Evolutionary conservation across 2,329 filamentous ascomycete species (phyloP).

Genomic region (Mollisiaceae sp.): DNA sequence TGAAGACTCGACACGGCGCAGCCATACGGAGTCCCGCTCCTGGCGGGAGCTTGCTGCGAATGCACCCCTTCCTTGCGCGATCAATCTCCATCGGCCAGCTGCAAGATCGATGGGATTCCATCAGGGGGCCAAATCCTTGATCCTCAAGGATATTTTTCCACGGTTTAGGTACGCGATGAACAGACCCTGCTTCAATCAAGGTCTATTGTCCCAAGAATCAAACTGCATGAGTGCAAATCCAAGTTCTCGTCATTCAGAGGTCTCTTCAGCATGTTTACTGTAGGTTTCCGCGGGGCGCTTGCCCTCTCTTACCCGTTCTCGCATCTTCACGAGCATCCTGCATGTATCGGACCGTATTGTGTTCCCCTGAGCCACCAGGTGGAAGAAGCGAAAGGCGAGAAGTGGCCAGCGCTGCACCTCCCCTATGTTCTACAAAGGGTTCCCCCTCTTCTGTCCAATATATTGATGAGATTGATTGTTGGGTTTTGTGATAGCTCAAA

Average conservation of each 20-base stretch:
- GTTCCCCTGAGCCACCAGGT: slow-evolving; percentile 32
- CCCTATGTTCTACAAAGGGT: slow-evolving; percentile 23
- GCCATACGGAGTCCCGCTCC: not conserved
- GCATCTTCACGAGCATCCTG: slow-evolving; percentile 29
- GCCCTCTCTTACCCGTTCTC: slow-evolving; percentile 25
- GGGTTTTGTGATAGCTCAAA: slow-evolving; percentile 27
- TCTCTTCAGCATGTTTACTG: slow-evolving; percentile 27
- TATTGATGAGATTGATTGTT: slow-evolving; percentile 17
- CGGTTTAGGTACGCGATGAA: slow-evolving; percentile 10
- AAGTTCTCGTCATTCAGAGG: slow-evolving; percentile 10
- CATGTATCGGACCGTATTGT: slow-evolving; percentile 34
- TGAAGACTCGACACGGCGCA: slow-evolving; percentile 9
- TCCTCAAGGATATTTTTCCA: slow-evolving; percentile 6
- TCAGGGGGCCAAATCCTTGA: not conserved
- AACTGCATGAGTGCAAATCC: slow-evolving; percentile 9
- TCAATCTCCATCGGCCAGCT: not conserved
- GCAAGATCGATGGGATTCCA: not conserved
- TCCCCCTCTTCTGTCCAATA: slow-evolving; percentile 26
- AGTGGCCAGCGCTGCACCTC: slow-evolving; percentile 18
- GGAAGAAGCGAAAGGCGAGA: slow-evolving; percentile 25
- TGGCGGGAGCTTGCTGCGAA: slow-evolving; percentile 2
- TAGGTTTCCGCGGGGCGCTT: slow-evolving; percentile 25
- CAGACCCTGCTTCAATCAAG: slow-evolving; percentile 12
- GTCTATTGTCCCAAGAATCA: slow-evolving; percentile 7
- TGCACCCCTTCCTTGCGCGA: slow-evolving; percentile 7